Evolutionary conservation across 2,329 filamentous ascomycete genomes (phyloP).

Genomic region (Rutstroemia sp.): DNA sequence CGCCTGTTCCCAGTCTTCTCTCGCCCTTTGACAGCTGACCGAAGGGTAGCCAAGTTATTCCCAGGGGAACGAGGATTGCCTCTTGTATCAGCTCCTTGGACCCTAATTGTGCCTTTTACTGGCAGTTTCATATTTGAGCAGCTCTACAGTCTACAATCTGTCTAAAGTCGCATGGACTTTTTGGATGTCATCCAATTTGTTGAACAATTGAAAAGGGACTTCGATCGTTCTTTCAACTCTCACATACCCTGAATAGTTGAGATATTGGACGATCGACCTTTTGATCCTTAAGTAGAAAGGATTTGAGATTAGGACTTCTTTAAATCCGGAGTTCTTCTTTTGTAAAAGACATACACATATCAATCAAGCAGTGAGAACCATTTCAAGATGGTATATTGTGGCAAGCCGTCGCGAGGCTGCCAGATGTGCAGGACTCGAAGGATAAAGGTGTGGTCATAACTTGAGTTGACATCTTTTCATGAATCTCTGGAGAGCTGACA

Average conservation of each 20-base stretch:
- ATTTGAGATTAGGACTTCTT: background rate
- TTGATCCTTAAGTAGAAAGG: background rate
- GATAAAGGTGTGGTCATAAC: conserved; percentile 53
- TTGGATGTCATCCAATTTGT: background rate
- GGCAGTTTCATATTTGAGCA: conserved; percentile 5
- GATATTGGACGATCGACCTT: background rate
- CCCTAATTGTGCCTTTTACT: background rate
- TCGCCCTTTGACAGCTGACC: background rate
- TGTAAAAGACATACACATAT: background rate
- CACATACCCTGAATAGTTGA: background rate
- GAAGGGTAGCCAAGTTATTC: background rate
- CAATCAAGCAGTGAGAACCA: background rate
- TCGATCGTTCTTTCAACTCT: background rate
- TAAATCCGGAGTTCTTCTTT: background rate
- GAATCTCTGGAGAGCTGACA: conserved; percentile 16
- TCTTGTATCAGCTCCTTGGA: background rate
- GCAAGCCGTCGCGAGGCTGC: conserved; percentile 60
- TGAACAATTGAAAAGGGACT: background rate
- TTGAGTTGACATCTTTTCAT: background rate
- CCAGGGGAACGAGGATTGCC: background rate
- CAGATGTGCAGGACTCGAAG: conserved; percentile 67
- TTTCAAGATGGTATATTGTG: conserved; percentile 54
- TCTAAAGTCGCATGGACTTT: background rate
- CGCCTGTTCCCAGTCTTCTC: background rate
- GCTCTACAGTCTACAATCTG: background rate